Evolutionary conservation across 805 yeast species (phyloP), one percentile per base, ranked within the genome.

Genomic region (Suhomyces canberraensis): DNA sequence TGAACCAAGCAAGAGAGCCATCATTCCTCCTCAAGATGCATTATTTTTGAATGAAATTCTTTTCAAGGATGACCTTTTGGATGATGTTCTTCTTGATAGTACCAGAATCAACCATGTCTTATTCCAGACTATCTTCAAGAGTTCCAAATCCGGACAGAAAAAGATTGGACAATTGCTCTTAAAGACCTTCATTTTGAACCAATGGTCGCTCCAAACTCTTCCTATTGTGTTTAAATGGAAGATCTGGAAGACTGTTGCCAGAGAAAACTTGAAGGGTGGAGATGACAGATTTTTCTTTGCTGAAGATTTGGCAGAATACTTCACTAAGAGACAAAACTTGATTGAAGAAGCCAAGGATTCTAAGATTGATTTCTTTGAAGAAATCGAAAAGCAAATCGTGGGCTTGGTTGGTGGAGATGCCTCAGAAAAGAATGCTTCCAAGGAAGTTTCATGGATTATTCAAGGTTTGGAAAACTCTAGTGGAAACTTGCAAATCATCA

Each of bases 11-110:
- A 61, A 68, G 13, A 58, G 84, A 34, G 76, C 82, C 17, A 64
- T 81, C 36, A 68, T 86, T 17, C 62, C 81, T 16, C 83, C 88
- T 25, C 75, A 75, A 31, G 95, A 88, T 52, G 77, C 79, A n/a
- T 64, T 39, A 61, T 66, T 18, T 45, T 57, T 39, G 47, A 53
- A 25, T 56, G 78, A 47, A 13, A 35, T 41, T 6, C 42, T 66
- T 19, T 40, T 54, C 13, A 50, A 45, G 7, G 48, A 49, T 19
- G 44, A 51, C 11, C 25, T 33, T 4, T 35, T 65, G 7, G 46
- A 52, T 6, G 71, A 67, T 37, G 50, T 54, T 8, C 26, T 58
- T 4, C 40, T 61, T 15, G 71, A 67, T 40, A 41, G 49, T 3
- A 29, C 48, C 6, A 49, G 63, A 21, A 19, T 66, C 8, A 47